Conservation (phyloP, 2,329 filamentous ascomycete species). For the Cladophialophora bantiana region DNA sequence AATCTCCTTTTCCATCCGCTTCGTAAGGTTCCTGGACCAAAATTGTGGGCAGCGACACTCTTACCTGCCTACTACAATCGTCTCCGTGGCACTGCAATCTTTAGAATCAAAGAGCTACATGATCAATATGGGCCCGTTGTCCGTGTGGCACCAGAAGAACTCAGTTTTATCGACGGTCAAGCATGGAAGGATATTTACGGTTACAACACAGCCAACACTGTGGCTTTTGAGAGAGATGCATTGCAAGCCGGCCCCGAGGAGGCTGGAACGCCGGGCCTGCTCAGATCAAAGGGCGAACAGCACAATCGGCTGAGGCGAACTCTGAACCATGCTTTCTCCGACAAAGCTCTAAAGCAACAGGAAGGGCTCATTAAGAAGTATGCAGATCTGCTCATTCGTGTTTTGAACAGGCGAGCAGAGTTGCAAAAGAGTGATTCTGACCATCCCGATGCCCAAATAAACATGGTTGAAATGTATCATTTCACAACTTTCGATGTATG, state of each 20-base stretch:
- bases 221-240: neutral
- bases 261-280: slow-evolving; percentile 1
- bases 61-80: neutral
- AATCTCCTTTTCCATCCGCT: slow-evolving; percentile 40
- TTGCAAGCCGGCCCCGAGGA: neutral
- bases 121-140: slow-evolving; percentile 42
- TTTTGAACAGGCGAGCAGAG: neutral
- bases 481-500: slow-evolving; percentile 36
- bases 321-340: slow-evolving; percentile 53
- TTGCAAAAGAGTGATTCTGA: slow-evolving; percentile 4
- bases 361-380: slow-evolving; percentile 41
- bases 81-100: neutral
- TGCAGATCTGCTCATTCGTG: slow-evolving; percentile 25
- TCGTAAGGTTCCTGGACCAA: slow-evolving; percentile 42
- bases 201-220: neutral
- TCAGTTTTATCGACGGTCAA: slow-evolving; percentile 45
- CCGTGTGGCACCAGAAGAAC: slow-evolving; percentile 48
- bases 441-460: slow-evolving; percentile 3
- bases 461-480: slow-evolving; percentile 36
- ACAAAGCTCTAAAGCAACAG: slow-evolving; percentile 51
- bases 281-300: slow-evolving; percentile 27
- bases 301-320: slow-evolving; percentile 44
- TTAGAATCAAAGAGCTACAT: slow-evolving; percentile 33
- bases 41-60: slow-evolving; percentile 43
- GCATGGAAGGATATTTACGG: slow-evolving; percentile 48